Evolutionary conservation across 2,329 filamentous ascomycete genomes (phyloP).

Genomic region (Furcasterigmium furcatum): DNA sequence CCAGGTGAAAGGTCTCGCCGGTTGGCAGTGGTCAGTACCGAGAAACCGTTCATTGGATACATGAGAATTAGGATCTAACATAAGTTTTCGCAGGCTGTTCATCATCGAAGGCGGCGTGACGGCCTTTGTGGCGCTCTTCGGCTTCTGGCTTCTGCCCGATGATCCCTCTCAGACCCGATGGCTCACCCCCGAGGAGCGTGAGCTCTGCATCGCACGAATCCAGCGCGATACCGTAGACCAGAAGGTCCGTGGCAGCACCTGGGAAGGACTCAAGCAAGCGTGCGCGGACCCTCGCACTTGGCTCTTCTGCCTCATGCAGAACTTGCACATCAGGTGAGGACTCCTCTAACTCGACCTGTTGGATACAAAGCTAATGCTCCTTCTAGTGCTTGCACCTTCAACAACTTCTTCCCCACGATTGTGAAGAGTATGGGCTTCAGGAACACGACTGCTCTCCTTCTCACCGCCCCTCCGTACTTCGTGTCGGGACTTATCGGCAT

Average conservation of each 20-base stretch:
- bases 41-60: constrained; percentile 13
- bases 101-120: constrained; percentile 11
- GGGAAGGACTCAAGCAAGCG: constrained; percentile 37
- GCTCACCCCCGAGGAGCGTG: constrained; percentile 29
- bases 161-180: constrained; percentile 32
- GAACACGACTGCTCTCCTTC: constrained; percentile 36
- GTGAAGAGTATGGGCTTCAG: constrained; percentile 29
- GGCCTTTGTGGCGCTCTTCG: constrained; percentile 21
- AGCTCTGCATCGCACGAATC: constrained; percentile 37
- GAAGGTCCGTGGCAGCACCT: constrained; percentile 24
- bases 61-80: background rate
- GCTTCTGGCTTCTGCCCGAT: constrained; percentile 29
- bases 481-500: constrained; percentile 33
- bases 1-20: constrained; percentile 17
- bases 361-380: constrained; percentile 25
- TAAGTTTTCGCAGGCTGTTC: too few species aligned
- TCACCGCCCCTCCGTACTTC: constrained; percentile 39
- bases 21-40: constrained; percentile 29
- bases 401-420: constrained; percentile 36
- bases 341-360: background rate
- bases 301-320: constrained; percentile 43
- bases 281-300: constrained; percentile 38
- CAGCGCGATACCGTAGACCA: constrained; percentile 19
- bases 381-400: constrained; percentile 38
- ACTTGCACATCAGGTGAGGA: constrained; percentile 36